Evolutionary conservation across 371 early-diverging fungal genomes (phyloP).

Genomic region (Lichtheimia ramosa): DNA sequence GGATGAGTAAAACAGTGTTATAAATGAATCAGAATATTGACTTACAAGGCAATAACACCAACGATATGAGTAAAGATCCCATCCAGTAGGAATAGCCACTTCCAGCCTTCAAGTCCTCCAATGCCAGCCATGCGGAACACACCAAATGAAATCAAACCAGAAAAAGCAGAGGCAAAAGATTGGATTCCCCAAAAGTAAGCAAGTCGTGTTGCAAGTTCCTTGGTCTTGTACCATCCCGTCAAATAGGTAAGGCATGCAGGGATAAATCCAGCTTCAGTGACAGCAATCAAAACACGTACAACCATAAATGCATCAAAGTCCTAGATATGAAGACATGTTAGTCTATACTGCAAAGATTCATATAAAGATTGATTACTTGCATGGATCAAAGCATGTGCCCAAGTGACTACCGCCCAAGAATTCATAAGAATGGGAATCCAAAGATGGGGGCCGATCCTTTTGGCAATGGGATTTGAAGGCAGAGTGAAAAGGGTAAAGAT

Average conservation of each 20-base stretch:
- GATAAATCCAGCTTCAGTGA: constrained; percentile 56
- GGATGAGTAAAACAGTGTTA: too few relatives aligned
- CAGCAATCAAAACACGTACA: constrained; percentile 31
- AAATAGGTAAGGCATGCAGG: constrained; percentile 58
- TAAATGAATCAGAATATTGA: not conserved
- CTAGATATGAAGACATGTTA: constrained; percentile 1
- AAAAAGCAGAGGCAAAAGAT: constrained; percentile 56
- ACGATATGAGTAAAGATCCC: constrained; percentile 52
- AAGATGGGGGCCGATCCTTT: constrained; percentile 51
- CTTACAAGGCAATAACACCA: constrained; percentile 45
- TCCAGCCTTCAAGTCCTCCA: constrained; percentile 57
- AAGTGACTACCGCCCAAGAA: constrained; percentile 59
- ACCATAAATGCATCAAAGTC: constrained; percentile 27
- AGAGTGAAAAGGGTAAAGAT: constrained; percentile 40
- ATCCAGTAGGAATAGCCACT: constrained; percentile 58
- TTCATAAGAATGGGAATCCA: constrained; percentile 64
- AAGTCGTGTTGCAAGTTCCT: constrained; percentile 57
- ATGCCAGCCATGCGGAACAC: constrained; percentile 55
- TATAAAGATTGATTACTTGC: constrained; percentile 12
- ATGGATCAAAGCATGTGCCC: constrained; percentile 35
- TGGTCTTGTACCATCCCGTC: constrained; percentile 60
- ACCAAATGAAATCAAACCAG: constrained; percentile 59
- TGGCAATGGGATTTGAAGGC: constrained; percentile 51
- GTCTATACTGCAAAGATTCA: not conserved
- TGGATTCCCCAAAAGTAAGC: constrained; percentile 65